Evolutionary conservation across 2,329 filamentous ascomycete species (phyloP), one percentile per base, ranked within the genome.

Genomic region (Fusarium papillatum): DNA sequence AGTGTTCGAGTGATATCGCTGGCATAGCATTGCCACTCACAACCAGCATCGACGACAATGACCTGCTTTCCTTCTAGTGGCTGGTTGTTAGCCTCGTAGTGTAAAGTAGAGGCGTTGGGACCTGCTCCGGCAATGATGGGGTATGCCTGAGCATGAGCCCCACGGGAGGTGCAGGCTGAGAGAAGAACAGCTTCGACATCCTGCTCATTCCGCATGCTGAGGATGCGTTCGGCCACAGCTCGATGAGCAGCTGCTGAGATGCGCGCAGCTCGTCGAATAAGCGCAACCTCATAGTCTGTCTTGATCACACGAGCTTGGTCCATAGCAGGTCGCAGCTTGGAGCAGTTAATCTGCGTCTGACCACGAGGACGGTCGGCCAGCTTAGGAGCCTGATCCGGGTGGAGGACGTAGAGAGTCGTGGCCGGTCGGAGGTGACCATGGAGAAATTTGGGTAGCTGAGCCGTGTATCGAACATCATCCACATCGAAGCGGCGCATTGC

Each of bases 1-100:
- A 98, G 92, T 0, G 96, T 97, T 43, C 96, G 91, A 0, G 97
- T 98, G 34, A 98, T 92, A 83, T 98, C 96, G 69, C 94, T 94
- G 36, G 95, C 95, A 82, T 99, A 98, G 78, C 94, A 93, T 61
- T 92, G 86, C 84, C 92, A 98, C 84, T 98, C 96, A 76, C 93
- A 94, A 4, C 95, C 96, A 2, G 96, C 96, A 82, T 99, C 96
- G 7, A 99, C 87, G 24, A 97, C 92, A 38, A 98, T 86, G 36
- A 96, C 88, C 80, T 96, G 91, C 69, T 93, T 90, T 31, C 93
- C 91, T 4, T 86, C 85, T 22, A 98, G 89, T 2, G 92, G 85
- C 78, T 94, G 90, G 79, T 97, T 89, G 82, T 99, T 98, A 65
- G 90, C 91, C 53, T 90, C 90, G 83, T 99, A 99, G 84, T 99